Evolutionary conservation across 805 yeast genomes (phyloP), one percentile per base, ranked within the genome.

Genomic region (Metschnikowia arizonensis): DNA sequence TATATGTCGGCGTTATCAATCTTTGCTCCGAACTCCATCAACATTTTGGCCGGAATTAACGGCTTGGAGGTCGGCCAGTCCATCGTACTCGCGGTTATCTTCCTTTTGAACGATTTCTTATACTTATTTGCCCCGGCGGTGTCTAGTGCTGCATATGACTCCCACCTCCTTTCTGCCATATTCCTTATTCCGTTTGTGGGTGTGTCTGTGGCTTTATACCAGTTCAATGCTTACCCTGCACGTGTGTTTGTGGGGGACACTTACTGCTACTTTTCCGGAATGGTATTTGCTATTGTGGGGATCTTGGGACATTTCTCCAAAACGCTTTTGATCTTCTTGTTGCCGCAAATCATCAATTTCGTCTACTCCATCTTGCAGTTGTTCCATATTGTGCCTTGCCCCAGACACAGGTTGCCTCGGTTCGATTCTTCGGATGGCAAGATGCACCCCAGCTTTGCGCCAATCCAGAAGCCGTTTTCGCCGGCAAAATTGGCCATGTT

Each of bases 221-320:
- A 78, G 54, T 83, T 74, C 70, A 93, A 93, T 62, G 85, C 90
- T 84, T 93, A 74, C 70, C 99, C 99, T 0, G 88, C 99, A 0
- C 68, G 68, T 46, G 98, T 88, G 1, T 93, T 93, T 67, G 99
- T 93, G 6, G 99, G 99, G 25, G 99, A 93, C 62, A 91, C 99
- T 0, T 93, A 85, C 71, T 93, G 99, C 67, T 93, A 93, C 66
- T 90, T 93, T 64, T 88, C 96, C 21, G 99, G 99, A 3, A 93
- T 93, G 99, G 96, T 93, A 1, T 89, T 93, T 65, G 99, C 98
- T 0, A 93, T 90, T 23, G 96, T 88, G 25, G 98, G 97, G 1
- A 93, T 93, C 29, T 74, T 88, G 47, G 98, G 98, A 1, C 99
- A 93, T 69, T 93, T 90, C 64, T 88, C 97, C 34, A 93, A 93